These are phyloP conservation scores for Huntiella savannae DNA, from an alignment of 2,329 filamentous ascomycete species.

Conservation along the genomic window DNA sequence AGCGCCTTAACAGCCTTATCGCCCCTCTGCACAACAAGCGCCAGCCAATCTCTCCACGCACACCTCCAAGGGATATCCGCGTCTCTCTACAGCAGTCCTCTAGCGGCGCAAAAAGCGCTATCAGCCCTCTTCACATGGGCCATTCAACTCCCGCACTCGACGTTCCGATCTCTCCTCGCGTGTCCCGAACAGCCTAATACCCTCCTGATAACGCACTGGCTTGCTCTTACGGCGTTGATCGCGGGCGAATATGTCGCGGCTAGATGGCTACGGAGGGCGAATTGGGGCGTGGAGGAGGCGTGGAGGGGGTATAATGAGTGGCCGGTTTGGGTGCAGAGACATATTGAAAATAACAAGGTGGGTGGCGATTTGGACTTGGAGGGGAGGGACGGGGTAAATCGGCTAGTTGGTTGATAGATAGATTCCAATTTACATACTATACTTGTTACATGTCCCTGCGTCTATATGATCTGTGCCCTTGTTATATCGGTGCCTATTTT, in stretches of 20 bases:
- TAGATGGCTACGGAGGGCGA: conserved; percentile 32
- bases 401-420: no score
- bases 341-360: no score
- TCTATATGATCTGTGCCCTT: no score
- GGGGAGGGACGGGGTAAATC: no score
- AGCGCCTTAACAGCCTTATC: conserved; percentile 23
- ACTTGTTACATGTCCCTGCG: no score
- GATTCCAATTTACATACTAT: no score
- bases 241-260: conserved; percentile 25
- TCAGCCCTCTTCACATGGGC: conserved; percentile 35
- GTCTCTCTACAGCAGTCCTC: no score
- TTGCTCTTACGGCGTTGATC: conserved; percentile 20
- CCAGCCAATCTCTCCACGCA: conserved; percentile 26
- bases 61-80: conserved; percentile 22
- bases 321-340: conserved; percentile 32
- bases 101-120: conserved; percentile 28
- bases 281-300: conserved; percentile 20
- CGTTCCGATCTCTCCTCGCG: conserved; percentile 32
- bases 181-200: conserved; percentile 25
- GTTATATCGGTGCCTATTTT: no score
- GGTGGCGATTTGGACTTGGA: no score
- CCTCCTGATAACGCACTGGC: conserved; percentile 34
- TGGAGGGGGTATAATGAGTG: conserved; percentile 24
- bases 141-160: conserved; percentile 35
- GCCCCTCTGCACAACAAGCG: conserved; percentile 23